Evolutionary conservation across 352 stramenopile genomes (phyloP).

Genomic region (Phytophthora rubi): DNA sequence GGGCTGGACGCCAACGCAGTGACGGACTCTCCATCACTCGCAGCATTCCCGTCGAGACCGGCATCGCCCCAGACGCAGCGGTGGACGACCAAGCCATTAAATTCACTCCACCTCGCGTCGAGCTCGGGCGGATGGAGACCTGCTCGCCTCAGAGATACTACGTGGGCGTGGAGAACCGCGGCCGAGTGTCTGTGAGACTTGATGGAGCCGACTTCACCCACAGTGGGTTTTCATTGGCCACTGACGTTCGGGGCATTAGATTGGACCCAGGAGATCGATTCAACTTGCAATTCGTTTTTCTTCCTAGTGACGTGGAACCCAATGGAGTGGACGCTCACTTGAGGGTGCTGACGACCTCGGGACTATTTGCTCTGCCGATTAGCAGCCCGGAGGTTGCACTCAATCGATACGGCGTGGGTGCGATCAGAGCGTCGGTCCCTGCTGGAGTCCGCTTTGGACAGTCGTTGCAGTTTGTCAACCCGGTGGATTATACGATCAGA

Average conservation of each 20-base stretch:
- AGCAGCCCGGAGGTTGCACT: constrained; percentile 30
- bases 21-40: constrained; percentile 54
- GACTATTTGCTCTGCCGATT: constrained; percentile 53
- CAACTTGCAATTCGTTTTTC: constrained; percentile 47
- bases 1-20: constrained; percentile 30
- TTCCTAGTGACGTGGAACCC: constrained; percentile 35
- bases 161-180: constrained; percentile 51
- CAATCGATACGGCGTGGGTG: constrained; percentile 40
- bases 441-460: constrained; percentile 38
- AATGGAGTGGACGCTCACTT: constrained; percentile 39
- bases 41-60: constrained; percentile 15
- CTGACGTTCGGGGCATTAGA: constrained; percentile 42
- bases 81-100: constrained; percentile 40
- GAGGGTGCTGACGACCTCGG: constrained; percentile 53
- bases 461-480: constrained; percentile 52
- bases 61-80: constrained; percentile 3
- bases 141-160: constrained; percentile 41
- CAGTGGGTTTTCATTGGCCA: constrained; percentile 46
- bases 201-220: constrained; percentile 53
- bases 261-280: constrained; percentile 45
- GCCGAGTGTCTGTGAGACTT: constrained; percentile 34
- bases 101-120: constrained; percentile 44
- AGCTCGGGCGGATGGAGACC: constrained; percentile 46
- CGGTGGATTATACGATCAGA: constrained; percentile 43
- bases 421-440: constrained; percentile 42